Base-by-base conservation (phyloP, 1,284 basidiomycete genomes). In the Cryptococcus jaspeensis region DNA sequence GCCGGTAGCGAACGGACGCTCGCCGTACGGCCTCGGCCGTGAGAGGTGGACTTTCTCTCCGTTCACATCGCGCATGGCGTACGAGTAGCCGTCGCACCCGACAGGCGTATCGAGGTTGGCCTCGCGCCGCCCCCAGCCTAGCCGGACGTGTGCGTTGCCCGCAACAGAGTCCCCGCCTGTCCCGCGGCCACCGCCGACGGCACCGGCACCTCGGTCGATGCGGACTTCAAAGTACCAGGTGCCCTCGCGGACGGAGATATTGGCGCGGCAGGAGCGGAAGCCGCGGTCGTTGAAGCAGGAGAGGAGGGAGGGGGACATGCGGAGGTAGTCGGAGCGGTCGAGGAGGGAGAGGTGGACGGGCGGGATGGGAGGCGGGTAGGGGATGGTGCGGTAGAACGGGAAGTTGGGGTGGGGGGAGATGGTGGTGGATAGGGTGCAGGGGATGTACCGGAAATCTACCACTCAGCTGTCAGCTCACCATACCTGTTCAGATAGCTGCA, bases 161-260 rank as follows among this genome's bases (percentile, higher is more conserved):
- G 11, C 32, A 48, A 68, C 71, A 18, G 59, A 64, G 8, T 54
- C 40, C 12, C 49, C 59, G 2, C 57, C 65, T 2, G 65, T 70
- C 0, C 75, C 75, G 40, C 67, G 67, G 5, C 75, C 88, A 79
- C 47, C 80, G 66, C 77, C 81, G 66, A 51, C 78, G 73, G 68
- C 69, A 0, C 73, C 77, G 40, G 66, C 87, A 0, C 91, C 90
- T 23, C 85, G 83, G 46, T 89, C 80, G 60, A 96, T 81, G 65
- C 84, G 84, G 40, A 95, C 84, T 80, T 99, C 96, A 81, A 93
- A 86, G 75, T 95, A 99, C 92, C 93, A 99, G 16, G 84, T 84
- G 1, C 96, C 96, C 67, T 94, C 85, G 16, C 92, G 83, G 13
- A 98, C 84, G 0, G 92, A 89, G 1, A 92, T 87, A 74, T 95